Base-by-base conservation (phyloP, 2,329 filamentous ascomycete species). In the Aureobasidium sp. region DNA sequence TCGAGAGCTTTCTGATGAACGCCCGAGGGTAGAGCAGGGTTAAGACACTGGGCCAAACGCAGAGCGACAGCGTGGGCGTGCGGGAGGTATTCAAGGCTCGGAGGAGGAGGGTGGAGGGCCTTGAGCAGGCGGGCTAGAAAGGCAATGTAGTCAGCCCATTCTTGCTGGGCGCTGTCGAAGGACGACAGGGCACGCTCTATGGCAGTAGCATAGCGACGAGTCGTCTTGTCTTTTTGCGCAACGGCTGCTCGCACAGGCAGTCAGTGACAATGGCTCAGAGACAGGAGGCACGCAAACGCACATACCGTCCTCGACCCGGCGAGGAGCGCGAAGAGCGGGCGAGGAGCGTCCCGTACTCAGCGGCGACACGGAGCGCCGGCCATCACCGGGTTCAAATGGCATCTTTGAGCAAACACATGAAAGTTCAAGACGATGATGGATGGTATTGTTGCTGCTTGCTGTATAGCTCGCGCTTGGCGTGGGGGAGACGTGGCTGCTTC, bases 111-210 rank as follows among this genome's bases (percentile, higher is more conserved):
- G 84, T 99, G 94, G 25, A 99, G 82, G 41, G 93, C 91, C 85
- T 97, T 97, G 65, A 96, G 81, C 53, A 99, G 81, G 65, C 91
- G 86, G 72, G 90, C 95, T 62, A 99, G 79, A 73, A 97, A 99
- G 20, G 93, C 96, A 70, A 99, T 99, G 73, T 99, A 99, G 77
- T 99, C 94, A 53, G 95, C 94, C 94, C 94, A 99, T 85, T 99
- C 94, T 76, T 97, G 91, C 68, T 97, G 81, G 34, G 91, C 87
- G 17, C 90, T 92, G 73, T 99, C 94, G 78, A 97, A 99, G 37
- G 96, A 82, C 49, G 89, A 84, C 65, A 99, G 82, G 37, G 91
- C 89, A 74, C 91, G 86, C 71, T 97, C 93, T 67, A 99, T 87
- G 63, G 86, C 89, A 53, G 87, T 85, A 48, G 91, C 91, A 84